Percentiles rank a stretch among this genome's conserved stretches.
These are phyloP conservation scores for Phoma herbarum DNA, from an alignment of 2,329 filamentous ascomycete genomes.

Conservation along the genomic window DNA sequence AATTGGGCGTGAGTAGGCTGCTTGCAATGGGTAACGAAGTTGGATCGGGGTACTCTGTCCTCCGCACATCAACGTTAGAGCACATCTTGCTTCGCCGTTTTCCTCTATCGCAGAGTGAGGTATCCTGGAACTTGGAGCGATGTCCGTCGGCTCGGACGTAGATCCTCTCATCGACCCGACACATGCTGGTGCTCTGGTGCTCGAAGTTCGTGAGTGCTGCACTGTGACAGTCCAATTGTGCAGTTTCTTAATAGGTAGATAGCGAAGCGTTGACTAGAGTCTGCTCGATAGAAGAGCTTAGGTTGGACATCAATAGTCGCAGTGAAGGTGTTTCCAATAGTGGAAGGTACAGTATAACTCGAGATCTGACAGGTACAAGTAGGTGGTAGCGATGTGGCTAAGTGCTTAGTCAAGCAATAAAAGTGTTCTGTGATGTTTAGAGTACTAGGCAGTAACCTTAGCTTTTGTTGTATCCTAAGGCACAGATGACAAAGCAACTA, in stretches of 20 bases:
- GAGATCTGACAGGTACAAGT: constrained; percentile 8
- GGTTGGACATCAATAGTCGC: neutral
- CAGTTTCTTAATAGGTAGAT: neutral
- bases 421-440: constrained; percentile 14
- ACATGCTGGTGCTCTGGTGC: constrained; percentile 37
- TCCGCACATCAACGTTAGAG: constrained; percentile 35
- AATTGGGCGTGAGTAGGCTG: constrained; percentile 42
- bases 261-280: neutral
- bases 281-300: neutral
- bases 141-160: constrained; percentile 40
- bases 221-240: neutral
- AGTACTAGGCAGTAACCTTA: constrained; percentile 18
- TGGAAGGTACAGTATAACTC: neutral
- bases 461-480: constrained; percentile 24
- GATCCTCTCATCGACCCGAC: constrained; percentile 43
- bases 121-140: constrained; percentile 35
- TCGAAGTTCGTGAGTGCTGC: no score
- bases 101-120: constrained; percentile 37
- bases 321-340: neutral
- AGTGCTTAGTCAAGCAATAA: neutral
- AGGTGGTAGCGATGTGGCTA: neutral
- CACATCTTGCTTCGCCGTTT: constrained; percentile 32
- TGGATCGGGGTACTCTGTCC: constrained; percentile 41
- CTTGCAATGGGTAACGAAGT: constrained; percentile 41
- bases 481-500: constrained; percentile 35